Conservation (phyloP, 371 early-diverging fungal genomes). For the Mortierella sp. region DNA sequence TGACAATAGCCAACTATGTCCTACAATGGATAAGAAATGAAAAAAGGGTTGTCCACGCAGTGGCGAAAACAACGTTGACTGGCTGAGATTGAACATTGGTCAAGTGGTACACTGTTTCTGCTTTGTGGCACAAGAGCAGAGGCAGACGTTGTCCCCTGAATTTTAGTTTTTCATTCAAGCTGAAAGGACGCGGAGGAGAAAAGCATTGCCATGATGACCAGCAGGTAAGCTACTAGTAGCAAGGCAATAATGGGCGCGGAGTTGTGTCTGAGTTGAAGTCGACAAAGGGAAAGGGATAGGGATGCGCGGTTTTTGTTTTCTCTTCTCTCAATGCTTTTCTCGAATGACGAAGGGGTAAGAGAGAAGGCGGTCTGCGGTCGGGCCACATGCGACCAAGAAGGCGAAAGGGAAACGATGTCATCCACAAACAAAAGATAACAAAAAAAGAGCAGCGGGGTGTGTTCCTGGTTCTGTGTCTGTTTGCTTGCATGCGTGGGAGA, state of each 20-base stretch:
- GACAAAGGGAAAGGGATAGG: not conserved
- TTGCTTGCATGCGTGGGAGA: not conserved
- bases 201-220: not conserved
- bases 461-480: not conserved
- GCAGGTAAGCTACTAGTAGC: too few species aligned
- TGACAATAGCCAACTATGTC: too few species aligned
- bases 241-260: not conserved
- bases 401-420: not conserved
- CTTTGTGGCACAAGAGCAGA: not conserved
- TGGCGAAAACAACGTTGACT: conserved; percentile 8
- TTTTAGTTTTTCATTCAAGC: not conserved
- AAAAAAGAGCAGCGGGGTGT: too few species aligned
- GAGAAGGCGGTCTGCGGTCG: not conserved
- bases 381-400: not conserved
- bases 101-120: not conserved
- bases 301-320: not conserved
- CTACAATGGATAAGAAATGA: not conserved
- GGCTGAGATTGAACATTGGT: conserved; percentile 13
- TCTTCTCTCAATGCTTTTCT: not conserved
- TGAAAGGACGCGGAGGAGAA: not conserved
- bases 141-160: not conserved
- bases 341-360: not conserved
- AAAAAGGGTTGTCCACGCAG: conserved; percentile 8
- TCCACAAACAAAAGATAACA: not conserved
- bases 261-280: not conserved